Base-by-base conservation (phyloP, 768 basidiomycete species). In the Suillus subluteus region DNA sequence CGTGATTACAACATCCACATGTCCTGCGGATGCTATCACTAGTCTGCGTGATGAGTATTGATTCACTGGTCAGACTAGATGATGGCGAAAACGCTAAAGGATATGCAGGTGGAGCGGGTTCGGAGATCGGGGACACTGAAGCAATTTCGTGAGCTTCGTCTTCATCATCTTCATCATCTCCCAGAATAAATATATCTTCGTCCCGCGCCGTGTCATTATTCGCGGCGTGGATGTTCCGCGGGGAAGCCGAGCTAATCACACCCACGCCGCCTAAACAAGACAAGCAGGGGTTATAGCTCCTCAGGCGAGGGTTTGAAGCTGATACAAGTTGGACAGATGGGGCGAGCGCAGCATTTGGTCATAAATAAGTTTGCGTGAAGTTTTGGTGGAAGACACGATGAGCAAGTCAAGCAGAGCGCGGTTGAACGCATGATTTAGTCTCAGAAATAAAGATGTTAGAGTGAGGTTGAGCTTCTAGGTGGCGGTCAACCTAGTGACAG, bases 251-350 rank as follows among this genome's bases (percentile, higher is more conserved):
- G 37, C 71, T 67, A 16, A 73, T 67, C 18, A 83, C 82, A 18
- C 74, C 82, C 2, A 87, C 83, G 3, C 89, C 89, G 15, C 82
- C 85, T 2, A 91, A 81, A 72, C 91, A 93, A 8, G 82, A 81
- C 21, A 94, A 76, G 74, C 92, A 94, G 8, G 92, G 92, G 72
- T 92, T 79, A 72, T 92, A 93, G 65, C 87, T 80, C 41, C 82
- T 78, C 26, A 92, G 80, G 21, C 92, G 84, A 0, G 90, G 88
- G 72, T 92, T 92, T 3, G 79, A n/a, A 73, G 2, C 74, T 64
- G 26, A 89, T 76, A 72, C 92, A 94, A 3, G 73, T 64, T 7
- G 82, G 79, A 69, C 92, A 94, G 62, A 94, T 93, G 5, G 85
- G 86, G 0, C 86, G 83, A 9, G 72, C 67, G 78, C 92, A 94